phyloP scores from a whole-genome alignment of 2,329 filamentous ascomycete genomes.

The Colletotrichum sp. region DNA sequence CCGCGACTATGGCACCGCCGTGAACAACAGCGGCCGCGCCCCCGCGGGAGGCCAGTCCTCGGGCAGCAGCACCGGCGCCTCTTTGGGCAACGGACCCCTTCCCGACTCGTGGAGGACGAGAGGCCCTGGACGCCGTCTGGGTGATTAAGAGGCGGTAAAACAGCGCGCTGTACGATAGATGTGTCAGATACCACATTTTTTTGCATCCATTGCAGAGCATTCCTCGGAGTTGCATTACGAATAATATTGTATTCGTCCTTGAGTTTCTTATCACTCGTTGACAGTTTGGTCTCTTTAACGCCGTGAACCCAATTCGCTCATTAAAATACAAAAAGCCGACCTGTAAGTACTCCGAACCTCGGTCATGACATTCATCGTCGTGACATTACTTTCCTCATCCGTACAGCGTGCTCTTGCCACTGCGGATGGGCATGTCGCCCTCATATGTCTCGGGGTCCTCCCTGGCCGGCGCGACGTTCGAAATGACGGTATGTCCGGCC shows the following conservation, averaged over 20 bases:
- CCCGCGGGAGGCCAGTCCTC: slow-evolving; percentile 31
- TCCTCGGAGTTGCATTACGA: slow-evolving; percentile 8
- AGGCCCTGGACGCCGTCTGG: slow-evolving; percentile 67
- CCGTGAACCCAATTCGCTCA: not conserved
- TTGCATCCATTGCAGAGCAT: not conserved
- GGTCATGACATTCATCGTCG: too few species aligned
- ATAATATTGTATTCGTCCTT: slow-evolving; percentile 14
- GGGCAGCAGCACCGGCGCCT: slow-evolving; percentile 46
- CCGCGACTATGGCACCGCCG: slow-evolving; percentile 68
- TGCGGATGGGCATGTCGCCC: slow-evolving; percentile 35
- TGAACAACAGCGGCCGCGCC: slow-evolving; percentile 37
- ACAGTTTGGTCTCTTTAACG: not conserved
- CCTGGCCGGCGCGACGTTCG: not conserved
- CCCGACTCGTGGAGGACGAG: slow-evolving; percentile 69
- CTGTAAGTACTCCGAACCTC: too few species aligned
- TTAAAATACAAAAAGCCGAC: not conserved
- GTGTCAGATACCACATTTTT: not conserved
- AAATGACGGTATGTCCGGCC: slow-evolving; percentile 4
- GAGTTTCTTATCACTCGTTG: not conserved
- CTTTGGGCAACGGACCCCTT: slow-evolving; percentile 51
- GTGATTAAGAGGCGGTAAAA: slow-evolving; percentile 28
- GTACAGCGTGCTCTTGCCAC: slow-evolving; percentile 40
- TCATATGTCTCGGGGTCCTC: slow-evolving; percentile 16
- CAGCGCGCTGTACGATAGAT: not conserved
- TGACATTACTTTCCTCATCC: too few species aligned